Base-by-base conservation (phyloP, 2,329 filamentous ascomycete species). In the Ophiostoma piceae region DNA sequence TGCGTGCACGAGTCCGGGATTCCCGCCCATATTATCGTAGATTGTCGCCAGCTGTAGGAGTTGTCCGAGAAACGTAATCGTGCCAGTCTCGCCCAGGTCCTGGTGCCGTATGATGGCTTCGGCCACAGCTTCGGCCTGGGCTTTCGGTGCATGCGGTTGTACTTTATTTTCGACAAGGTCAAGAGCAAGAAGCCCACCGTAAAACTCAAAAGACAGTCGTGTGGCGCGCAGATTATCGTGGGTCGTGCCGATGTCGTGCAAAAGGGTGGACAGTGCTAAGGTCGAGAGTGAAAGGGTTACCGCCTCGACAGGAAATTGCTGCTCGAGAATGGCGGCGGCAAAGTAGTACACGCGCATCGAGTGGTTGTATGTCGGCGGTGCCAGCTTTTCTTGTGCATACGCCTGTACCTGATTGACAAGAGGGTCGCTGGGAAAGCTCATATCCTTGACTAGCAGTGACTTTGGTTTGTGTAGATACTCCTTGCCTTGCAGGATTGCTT, bases 21-120 rank as follows among this genome's bases (percentile, higher is more conserved):
- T 54, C 14, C 47, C 47, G 9, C 47, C 47, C 16, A 22, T 54
- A 3, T 54, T 54, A 19, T 54, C 47, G 47, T 54, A 54, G 5
- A 54, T 54, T 22, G 47, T 51, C n/a, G 47, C 47, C 16, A 51
- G 47, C 47, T 51, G 47, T 14, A 51, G 47, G 19, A 51, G 47
- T 14, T 51, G 47, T 14, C 47, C 19, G 7, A 54, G 47, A 54
- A 54, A 54, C 19, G n/a, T 54, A 22, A 54, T 54, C 9, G 47
- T 54, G 19, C 47, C 47, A 4, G 47, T 54, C 6, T 8, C 9
- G 19, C 47, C 47, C 19, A 54, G 19, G 7, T 54, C 47, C 19
- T 54, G 47, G 47, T 54, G 47, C 47, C 47, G 47, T n/a, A 54
- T 54, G 47, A 54, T 54, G 47, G 47, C 47, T 9, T 54, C 47